Evolutionary conservation across 1,139 yeast species (phyloP), one percentile per base, ranked within the genome.

Genomic region (Yamadazyma membranifaciens): DNA sequence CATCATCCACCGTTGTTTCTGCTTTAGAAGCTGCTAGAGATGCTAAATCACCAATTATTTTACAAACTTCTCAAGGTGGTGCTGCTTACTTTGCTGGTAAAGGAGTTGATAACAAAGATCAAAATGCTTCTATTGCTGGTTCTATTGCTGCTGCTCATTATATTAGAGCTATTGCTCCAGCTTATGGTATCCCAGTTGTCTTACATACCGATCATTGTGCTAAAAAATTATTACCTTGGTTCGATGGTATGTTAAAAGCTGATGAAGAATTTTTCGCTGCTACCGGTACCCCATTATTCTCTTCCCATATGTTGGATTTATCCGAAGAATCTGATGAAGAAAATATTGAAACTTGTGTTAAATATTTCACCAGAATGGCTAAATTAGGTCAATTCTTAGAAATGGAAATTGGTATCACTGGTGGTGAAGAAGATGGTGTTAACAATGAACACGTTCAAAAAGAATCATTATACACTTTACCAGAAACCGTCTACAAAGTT

Each of bases 381-480:
- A 89, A 87, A 75, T 80, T 91, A 82, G 78, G 81, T 77, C 98
- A 92, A 78, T 92, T 94, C 92, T 83, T 92, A 67, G 99, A 92
- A 81, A 94, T 92, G 98, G 99, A 92, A 80, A 92, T 92, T 67
- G 99, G 98, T 82, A 92, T 92, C 81, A 94, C 98, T 66, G 98
- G 98, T 76, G 98, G 98, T 84, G 98, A 92, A 78, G 98, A 92
- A 77, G 99, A 92, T 67, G 99, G 99, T 83, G 98, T 94, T 62
- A 94, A 92, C 84, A 94, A 92, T 81, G 94, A 91, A 73, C 79
- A 82, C 69, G 97, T 87, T 54, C 81, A 82, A 67, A 83, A 86
- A 73, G 89, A 87, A 54, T 70, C 86, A 53, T 79, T 92, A 60
- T 94, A 92, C 85, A 92, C 99, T 57, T 81, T 83, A 60, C 92